Evolutionary conservation across 1,284 basidiomycete genomes (phyloP).

Genomic region (Apiotrichum gracile): DNA sequence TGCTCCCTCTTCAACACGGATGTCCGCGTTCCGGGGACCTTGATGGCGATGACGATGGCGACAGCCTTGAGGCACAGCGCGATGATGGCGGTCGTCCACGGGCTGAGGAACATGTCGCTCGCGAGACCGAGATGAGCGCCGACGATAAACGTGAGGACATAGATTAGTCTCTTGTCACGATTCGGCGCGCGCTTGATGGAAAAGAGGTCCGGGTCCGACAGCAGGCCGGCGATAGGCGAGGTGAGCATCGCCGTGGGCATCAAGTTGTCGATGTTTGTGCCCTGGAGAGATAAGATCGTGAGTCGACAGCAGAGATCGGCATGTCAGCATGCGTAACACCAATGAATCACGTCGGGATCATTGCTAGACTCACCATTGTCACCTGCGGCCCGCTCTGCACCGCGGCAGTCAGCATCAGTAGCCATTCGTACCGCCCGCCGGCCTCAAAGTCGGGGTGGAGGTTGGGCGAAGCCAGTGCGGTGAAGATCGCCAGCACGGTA

Average conservation of each 20-base stretch:
- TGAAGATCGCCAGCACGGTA: constrained; percentile 11
- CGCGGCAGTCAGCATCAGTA: constrained; percentile 16
- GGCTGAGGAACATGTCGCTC: constrained; percentile 3
- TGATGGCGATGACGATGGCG: constrained; percentile 2
- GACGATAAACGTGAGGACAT: constrained; percentile 23
- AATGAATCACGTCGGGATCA: too few species aligned
- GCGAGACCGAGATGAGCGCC: constrained; percentile 20
- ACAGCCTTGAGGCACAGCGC: constrained; percentile 6
- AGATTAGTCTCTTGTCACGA: constrained; percentile 23
- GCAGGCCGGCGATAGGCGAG: constrained; percentile 22
- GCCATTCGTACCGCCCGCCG: constrained; percentile 14
- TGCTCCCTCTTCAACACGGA: neutral
- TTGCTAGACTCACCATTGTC: constrained; percentile 17
- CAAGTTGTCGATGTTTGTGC: constrained; percentile 19
- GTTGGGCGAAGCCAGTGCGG: constrained; percentile 5
- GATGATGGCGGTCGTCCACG: constrained; percentile 7
- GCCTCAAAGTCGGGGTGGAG: neutral
- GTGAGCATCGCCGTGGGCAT: constrained; percentile 31
- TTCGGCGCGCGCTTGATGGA: neutral
- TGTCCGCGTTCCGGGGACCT: neutral
- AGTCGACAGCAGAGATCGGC: too few species aligned
- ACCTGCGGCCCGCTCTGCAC: constrained; percentile 26
- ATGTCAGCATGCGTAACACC: too few species aligned
- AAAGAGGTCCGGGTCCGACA: constrained; percentile 26
- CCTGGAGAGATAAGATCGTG: constrained; percentile 7